Conservation (phyloP, 495 filamentous ascomycete species). For the Hyaloscypha finlandica region DNA sequence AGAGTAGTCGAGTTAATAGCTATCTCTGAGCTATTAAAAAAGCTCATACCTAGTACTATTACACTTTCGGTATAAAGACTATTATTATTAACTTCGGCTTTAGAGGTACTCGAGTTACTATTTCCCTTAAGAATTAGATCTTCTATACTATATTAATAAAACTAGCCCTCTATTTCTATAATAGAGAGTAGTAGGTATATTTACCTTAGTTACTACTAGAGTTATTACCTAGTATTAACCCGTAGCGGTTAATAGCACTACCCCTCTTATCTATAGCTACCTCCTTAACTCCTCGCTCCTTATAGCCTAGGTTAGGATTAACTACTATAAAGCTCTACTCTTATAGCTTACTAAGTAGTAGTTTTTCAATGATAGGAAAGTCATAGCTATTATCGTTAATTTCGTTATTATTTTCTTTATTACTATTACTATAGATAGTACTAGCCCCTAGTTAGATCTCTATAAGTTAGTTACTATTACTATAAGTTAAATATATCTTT, state of each 20-base stretch:
- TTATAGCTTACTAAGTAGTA: too few species aligned
- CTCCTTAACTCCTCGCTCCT: conserved; percentile 9
- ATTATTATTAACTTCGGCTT: conserved; percentile 21
- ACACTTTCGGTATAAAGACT: background rate
- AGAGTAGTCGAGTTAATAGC: conserved; percentile 19
- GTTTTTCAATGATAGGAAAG: conserved; percentile 4
- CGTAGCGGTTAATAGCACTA: background rate
- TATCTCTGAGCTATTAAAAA: conserved; percentile 20
- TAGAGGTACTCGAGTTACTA: conserved; percentile 18
- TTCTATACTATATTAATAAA: conserved; percentile 20
- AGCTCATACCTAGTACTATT: conserved; percentile 4
- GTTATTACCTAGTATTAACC: conserved; percentile 10
- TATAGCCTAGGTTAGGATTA: background rate
- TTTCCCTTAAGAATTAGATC: background rate
- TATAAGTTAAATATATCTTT: conserved; percentile 22
- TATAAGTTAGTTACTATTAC: conserved; percentile 16
- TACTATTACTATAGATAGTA: conserved; percentile 2
- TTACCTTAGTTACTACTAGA: conserved; percentile 12
- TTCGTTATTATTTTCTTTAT: background rate
- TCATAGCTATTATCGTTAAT: too few species aligned
- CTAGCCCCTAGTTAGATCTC: conserved; percentile 2
- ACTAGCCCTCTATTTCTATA: conserved; percentile 15
- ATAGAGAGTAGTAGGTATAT: background rate
- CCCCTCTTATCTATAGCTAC: conserved; percentile 25
- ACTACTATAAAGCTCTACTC: conserved; percentile 13